Percentiles rank a stretch among this genome's conserved stretches.
phyloP scores from a whole-genome alignment of 1,139 yeast genomes.

The Candida gigantensis region DNA sequence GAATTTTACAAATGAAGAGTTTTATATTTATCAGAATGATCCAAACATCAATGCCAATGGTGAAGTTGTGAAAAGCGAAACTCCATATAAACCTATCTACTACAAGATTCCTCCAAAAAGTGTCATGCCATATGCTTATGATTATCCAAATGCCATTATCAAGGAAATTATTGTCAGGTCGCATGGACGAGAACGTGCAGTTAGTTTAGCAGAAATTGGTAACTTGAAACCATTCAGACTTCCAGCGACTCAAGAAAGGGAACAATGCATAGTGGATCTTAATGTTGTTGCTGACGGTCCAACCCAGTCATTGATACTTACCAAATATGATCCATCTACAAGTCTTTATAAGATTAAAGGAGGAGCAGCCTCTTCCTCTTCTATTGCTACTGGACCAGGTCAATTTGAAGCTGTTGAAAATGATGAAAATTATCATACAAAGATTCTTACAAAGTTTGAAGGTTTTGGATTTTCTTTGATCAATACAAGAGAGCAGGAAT shows the following conservation, averaged over 20 bases:
- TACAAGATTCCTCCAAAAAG: constrained; percentile 85
- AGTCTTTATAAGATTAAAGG: constrained; percentile 67
- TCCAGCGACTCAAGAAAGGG: constrained; percentile 48
- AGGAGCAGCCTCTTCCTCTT: constrained; percentile 24
- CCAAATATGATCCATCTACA: constrained; percentile 75
- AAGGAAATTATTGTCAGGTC: constrained; percentile 77
- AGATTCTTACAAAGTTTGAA: constrained; percentile 67
- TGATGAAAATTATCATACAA: constrained; percentile 67
- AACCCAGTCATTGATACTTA: constrained; percentile 80
- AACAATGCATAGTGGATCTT: constrained; percentile 67
- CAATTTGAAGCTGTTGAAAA: constrained; percentile 67
- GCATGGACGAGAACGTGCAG: constrained; percentile 72
- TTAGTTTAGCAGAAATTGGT: constrained; percentile 92
- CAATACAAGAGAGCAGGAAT: constrained; percentile 69
- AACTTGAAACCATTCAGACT: constrained; percentile 82
- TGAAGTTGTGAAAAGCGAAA: constrained; percentile 49
- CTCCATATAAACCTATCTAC: constrained; percentile 67
- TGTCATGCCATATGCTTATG: constrained; percentile 99
- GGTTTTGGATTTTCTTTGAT: constrained; percentile 90
- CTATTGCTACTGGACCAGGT: constrained; percentile 24
- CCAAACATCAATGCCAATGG: constrained; percentile 79
- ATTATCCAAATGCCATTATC: constrained; percentile 85
- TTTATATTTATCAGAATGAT: constrained; percentile 81
- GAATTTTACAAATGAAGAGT: constrained; percentile 83
- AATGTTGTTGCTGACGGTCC: constrained; percentile 98